A percentile compares a stretch with the other conserved stretches of the same genome.
These are phyloP conservation scores for Phallus indusiatus DNA, from an alignment of 768 basidiomycete species.

Conservation along the genomic window DNA sequence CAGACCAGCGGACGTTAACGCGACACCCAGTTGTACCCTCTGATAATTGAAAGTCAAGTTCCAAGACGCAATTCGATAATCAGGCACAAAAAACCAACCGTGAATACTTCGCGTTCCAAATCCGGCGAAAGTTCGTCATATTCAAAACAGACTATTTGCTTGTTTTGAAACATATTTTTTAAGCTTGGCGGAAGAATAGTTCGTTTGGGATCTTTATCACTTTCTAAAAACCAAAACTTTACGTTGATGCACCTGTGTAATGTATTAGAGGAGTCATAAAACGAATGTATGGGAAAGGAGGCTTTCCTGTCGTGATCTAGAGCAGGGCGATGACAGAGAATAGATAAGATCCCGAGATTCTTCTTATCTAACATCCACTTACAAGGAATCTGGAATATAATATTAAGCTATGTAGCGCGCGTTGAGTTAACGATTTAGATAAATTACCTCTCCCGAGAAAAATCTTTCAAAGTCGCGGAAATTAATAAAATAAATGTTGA, in stretches of 20 bases:
- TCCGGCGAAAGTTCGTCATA: constrained; percentile 48
- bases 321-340: neutral
- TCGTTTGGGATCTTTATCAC: constrained; percentile 1
- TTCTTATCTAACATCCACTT: constrained; percentile 16
- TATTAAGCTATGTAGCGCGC: neutral
- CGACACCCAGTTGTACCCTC: constrained; percentile 22
- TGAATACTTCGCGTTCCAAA: constrained; percentile 63
- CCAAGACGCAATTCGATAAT: neutral
- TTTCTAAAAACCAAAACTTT: constrained; percentile 43
- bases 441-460: constrained; percentile 59
- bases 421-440: neutral
- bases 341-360: constrained; percentile 1
- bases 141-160: constrained; percentile 77
- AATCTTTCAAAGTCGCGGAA: constrained; percentile 31
- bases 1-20: constrained; percentile 17
- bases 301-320: constrained; percentile 42
- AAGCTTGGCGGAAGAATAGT: constrained; percentile 45
- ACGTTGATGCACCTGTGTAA: constrained; percentile 31
- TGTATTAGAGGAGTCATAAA: neutral
- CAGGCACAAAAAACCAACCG: constrained; percentile 33
- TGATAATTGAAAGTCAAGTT: constrained; percentile 6
- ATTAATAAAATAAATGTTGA: neutral
- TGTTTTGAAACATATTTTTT: constrained; percentile 52
- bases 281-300: neutral
- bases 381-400: constrained; percentile 44